Conservation (phyloP, 257 asterid genomes). For the Solanum etuberosum region DNA sequence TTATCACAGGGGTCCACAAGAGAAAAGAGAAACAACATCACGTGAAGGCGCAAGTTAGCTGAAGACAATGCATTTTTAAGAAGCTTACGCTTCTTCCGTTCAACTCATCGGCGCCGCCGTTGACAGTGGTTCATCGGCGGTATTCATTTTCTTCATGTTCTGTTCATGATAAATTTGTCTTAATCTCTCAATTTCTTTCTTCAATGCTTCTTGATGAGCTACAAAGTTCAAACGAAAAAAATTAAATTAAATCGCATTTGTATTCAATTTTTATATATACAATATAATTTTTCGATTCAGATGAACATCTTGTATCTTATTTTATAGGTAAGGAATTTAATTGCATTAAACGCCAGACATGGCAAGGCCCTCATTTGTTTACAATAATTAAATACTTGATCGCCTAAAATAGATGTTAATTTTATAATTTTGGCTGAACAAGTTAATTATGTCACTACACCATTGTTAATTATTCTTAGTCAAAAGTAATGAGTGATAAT, state of each 20-base stretch:
- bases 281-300: not conserved
- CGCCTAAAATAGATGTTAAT: not conserved
- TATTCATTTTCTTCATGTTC: conserved; percentile 38
- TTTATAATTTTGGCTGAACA: not conserved
- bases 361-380: not conserved
- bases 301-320: no score
- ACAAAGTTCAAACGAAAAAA: not conserved
- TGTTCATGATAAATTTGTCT: conserved; percentile 64
- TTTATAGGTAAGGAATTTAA: not conserved
- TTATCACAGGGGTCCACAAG: conserved; percentile 8
- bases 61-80: not conserved
- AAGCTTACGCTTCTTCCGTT: conserved; percentile 6
- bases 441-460: not conserved
- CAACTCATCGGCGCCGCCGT: conserved; percentile 10
- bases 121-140: not conserved
- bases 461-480: not conserved
- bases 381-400: not conserved
- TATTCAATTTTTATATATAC: not conserved
- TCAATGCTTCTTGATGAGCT: conserved; percentile 94
- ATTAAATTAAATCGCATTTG: not conserved
- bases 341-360: not conserved
- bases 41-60: conserved; percentile 15
- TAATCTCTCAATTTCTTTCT: conserved; percentile 74
- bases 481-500: not conserved
- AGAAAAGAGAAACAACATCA: conserved; percentile 15